Evolutionary conservation across 2,329 filamentous ascomycete species (phyloP), one percentile per base, ranked within the genome.

Genomic region (Leptographium procerum): DNA sequence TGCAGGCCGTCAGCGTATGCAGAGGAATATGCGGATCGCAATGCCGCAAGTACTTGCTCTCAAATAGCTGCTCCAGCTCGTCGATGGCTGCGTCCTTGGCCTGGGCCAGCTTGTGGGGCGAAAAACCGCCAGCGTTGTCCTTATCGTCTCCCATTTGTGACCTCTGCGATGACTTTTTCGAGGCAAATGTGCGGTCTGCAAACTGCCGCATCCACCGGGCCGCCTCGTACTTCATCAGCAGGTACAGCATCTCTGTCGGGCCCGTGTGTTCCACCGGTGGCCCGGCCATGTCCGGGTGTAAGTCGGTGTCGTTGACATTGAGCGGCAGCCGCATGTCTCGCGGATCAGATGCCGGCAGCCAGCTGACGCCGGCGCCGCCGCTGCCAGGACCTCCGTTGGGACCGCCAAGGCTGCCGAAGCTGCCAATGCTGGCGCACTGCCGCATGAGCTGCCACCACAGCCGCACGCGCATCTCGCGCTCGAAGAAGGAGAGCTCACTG

Each of bases 191-290:
- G 50, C 50, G 57, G 29, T 54, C 52, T 3, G 56, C 22, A 57
- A 59, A 69, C 0, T 63, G 59, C 1, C 62, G 63, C 29, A 68
- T 60, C 65, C 66, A 70, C 26, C 59, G 54, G 1, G 61, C 64
- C 8, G 67, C 62, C n/a, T 70, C 66, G 10, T 65, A 69, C 58
- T 71, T 71, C 57, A 69, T 65, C 13, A 64, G 61, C 10, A 65
- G 57, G n/a, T 60, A 76, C 0, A 80, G 78, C 75, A 84, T 82
- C 33, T 80, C 76, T 0, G 83, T 84, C 67, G 80, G 83, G 19
- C 77, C 77, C 2, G 67, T 63, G 2, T 77, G 72, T 14, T 79
- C 73, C 0, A 72, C 63, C 0, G 80, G 79, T 1, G 78, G 73
- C 0, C 75, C 72, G 7, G 67, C 71, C 74, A 79, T 80, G 11